Conservation (phyloP, 169 alveolate species). For the Plasmodium ovale region DNA sequence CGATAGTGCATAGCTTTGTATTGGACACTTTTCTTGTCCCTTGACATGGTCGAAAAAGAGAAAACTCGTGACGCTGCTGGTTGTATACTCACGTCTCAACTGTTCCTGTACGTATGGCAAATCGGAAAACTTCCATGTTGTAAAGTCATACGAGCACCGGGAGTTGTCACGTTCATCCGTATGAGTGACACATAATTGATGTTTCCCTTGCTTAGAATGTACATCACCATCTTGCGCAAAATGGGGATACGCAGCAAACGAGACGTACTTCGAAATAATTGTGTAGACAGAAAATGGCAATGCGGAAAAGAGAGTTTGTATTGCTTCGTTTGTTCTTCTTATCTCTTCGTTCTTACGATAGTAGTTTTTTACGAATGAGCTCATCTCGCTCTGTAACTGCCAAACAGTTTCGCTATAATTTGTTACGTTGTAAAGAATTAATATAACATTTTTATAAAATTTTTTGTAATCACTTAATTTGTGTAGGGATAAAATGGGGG, state of each 20-base stretch:
- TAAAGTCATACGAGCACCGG: no score
- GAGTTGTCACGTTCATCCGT: background rate
- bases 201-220: background rate
- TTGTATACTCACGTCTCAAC: background rate
- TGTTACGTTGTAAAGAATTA: conserved; percentile 30
- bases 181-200: no score
- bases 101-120: background rate
- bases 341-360: conserved; percentile 1
- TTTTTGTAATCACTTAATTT: conserved; percentile 46
- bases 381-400: conserved; percentile 42
- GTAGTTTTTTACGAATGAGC: conserved; percentile 16
- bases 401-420: conserved; percentile 9
- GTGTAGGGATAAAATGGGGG: conserved; percentile 34
- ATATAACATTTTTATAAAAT: conserved; percentile 45
- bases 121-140: background rate
- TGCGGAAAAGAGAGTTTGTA: background rate
- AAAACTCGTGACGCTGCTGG: conserved; percentile 29
- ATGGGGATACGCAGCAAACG: conserved; percentile 23
- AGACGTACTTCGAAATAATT: conserved; percentile 23
- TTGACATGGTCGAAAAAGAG: conserved; percentile 10
- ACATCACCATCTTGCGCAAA: background rate
- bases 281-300: conserved; percentile 38
- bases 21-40: background rate
- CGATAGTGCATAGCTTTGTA: conserved; percentile 30
- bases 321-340: background rate